Evolutionary conservation across 345 rosid genomes (phyloP).

Genomic region (Kernera saxatilis): DNA sequence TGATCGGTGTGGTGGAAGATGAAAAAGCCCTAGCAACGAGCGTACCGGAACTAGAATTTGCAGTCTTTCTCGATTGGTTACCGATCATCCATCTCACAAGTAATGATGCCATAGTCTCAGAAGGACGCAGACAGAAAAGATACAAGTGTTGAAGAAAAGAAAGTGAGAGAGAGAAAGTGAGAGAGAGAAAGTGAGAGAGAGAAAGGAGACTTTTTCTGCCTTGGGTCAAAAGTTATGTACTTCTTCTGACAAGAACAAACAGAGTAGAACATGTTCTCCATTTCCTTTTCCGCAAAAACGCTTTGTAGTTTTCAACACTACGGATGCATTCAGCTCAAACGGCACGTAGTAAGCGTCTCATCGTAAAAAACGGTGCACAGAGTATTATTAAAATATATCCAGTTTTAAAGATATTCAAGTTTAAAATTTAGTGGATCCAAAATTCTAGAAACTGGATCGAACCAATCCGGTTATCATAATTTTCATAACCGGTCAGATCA

Average conservation of each 20-base stretch:
- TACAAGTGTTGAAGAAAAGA: background rate
- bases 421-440: background rate
- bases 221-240: background rate
- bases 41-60: slow-evolving; percentile 3
- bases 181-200: background rate
- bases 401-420: no score
- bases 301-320: background rate
- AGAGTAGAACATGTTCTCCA: background rate
- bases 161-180: background rate
- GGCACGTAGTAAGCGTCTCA: background rate
- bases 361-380: background rate
- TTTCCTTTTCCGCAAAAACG: background rate
- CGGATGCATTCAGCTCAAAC: background rate
- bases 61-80: background rate
- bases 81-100: background rate
- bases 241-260: background rate
- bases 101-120: background rate
- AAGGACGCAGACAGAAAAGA: background rate
- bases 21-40: slow-evolving; percentile 37
- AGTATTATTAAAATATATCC: no score
- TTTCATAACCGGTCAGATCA: slow-evolving; percentile 7
- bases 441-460: background rate
- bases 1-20: slow-evolving; percentile 40
- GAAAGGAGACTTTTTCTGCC: background rate
- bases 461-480: background rate